A percentile compares a stretch with the other conserved stretches of the same genome.
phyloP scores from a whole-genome alignment of 768 basidiomycete genomes.

The Dioszegia crocea region DNA sequence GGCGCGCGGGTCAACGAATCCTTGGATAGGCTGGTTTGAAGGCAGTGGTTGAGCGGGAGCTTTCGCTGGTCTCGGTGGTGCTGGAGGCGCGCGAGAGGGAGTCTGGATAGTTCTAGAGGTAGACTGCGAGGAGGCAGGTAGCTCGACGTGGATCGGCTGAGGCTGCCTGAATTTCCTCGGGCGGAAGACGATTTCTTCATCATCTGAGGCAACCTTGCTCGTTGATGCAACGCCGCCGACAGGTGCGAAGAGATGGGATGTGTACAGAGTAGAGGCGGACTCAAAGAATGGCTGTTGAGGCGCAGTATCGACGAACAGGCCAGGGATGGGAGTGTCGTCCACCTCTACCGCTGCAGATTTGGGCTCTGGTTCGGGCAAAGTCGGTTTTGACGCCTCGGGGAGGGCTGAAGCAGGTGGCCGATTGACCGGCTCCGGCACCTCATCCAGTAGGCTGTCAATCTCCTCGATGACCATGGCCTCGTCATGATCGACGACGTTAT shows the following conservation, averaged over 20 bases:
- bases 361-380: too few relatives aligned
- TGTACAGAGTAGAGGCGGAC: not conserved
- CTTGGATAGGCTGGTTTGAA: not conserved
- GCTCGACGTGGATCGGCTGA: slow-evolving; percentile 30
- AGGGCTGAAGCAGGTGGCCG: not conserved
- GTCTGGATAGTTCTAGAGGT: not conserved
- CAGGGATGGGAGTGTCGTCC: not conserved
- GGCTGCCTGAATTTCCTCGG: slow-evolving; percentile 39
- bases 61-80: too few relatives aligned
- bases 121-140: not conserved
- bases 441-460: not conserved
- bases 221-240: not conserved
- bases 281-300: slow-evolving; percentile 1
- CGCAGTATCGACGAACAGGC: not conserved
- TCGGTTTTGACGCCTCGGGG: too few relatives aligned
- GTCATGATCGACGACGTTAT: not conserved
- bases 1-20: slow-evolving; percentile 21
- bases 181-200: slow-evolving; percentile 44
- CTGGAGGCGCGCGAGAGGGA: too few relatives aligned
- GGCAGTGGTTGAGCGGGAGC: too few relatives aligned
- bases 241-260: slow-evolving; percentile 2
- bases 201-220: slow-evolving; percentile 18
- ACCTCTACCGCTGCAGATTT: not conserved
- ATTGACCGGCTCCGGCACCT: too few relatives aligned
- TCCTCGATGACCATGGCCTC: not conserved